Evolutionary conservation across 495 filamentous ascomycete genomes (phyloP).

Genomic region (Talaromyces borbonicus): DNA sequence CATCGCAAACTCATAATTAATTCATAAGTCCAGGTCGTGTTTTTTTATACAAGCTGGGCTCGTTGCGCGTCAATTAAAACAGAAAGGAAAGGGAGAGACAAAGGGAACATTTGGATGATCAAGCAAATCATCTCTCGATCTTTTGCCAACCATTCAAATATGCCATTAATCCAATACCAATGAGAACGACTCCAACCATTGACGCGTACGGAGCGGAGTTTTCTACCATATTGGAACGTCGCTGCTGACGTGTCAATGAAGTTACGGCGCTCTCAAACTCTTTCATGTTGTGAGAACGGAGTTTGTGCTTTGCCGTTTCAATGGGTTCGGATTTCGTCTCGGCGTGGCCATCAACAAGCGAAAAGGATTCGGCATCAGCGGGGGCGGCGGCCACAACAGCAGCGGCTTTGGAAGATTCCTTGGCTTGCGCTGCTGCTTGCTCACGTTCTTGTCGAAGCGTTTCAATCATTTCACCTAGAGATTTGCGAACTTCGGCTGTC

Average conservation of each 20-base stretch:
- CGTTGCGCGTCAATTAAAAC: constrained; percentile 4
- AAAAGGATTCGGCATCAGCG: constrained; percentile 13
- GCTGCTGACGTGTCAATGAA: constrained; percentile 30
- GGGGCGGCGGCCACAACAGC: neutral
- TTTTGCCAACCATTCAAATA: constrained; percentile 86
- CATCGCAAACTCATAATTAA: constrained; percentile 4
- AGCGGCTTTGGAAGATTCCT: neutral
- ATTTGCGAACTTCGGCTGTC: constrained; percentile 52
- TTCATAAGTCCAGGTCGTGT: neutral
- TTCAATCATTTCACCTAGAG: constrained; percentile 80
- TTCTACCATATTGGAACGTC: constrained; percentile 36
- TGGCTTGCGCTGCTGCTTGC: constrained; percentile 8
- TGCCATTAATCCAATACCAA: constrained; percentile 89
- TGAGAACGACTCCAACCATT: constrained; percentile 78
- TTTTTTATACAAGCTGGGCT: constrained; percentile 8
- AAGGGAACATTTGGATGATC: constrained; percentile 12
- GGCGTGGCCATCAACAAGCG: no score
- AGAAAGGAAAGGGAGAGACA: constrained; percentile 6
- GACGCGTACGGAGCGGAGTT: constrained; percentile 74
- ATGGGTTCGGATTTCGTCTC: constrained; percentile 7
- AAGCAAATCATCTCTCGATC: constrained; percentile 42
- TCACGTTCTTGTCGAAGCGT: constrained; percentile 61
- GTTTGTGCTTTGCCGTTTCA: constrained; percentile 2
- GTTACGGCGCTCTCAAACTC: constrained; percentile 31
- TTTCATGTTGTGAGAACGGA: constrained; percentile 15